phyloP scores from a whole-genome alignment of 2,329 filamentous ascomycete genomes.

The Albophoma yamanashiensis region DNA sequence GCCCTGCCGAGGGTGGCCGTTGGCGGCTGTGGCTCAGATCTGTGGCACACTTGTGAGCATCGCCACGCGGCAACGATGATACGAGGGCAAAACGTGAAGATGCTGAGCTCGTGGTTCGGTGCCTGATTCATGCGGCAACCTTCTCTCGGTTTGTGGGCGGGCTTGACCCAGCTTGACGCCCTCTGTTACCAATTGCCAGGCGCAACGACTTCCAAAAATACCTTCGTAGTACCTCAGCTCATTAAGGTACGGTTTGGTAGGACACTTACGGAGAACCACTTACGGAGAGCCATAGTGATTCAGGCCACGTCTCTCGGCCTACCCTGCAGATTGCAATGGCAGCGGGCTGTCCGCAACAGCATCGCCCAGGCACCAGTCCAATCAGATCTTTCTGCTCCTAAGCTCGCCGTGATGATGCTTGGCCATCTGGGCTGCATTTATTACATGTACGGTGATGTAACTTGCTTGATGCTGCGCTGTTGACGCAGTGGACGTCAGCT shows the following conservation, averaged over 20 bases:
- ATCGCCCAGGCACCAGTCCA: not conserved
- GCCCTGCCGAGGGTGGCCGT: not conserved
- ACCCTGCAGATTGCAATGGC: not conserved
- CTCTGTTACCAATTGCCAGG: no score
- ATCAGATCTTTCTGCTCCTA: not conserved
- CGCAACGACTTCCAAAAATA: no score
- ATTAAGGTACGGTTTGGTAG: no score
- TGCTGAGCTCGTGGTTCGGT: not conserved
- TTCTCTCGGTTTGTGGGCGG: not conserved
- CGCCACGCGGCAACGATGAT: not conserved
- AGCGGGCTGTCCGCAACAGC: not conserved
- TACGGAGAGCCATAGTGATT: no score
- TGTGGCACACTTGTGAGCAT: not conserved
- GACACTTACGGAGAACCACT: no score
- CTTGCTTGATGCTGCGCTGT: not conserved
- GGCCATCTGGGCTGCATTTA: not conserved
- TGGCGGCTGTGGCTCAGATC: not conserved
- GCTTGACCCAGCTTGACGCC: not conserved
- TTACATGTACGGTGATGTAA: not conserved
- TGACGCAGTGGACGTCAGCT: not conserved
- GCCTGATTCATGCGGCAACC: not conserved
- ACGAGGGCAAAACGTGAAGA: no score
- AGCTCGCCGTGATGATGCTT: not conserved
- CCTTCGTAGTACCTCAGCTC: no score
- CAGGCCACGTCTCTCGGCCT: not conserved